Evolutionary conservation across 148 eudicot genomes (phyloP), one percentile per base, ranked within the genome.

Genomic region (Amaranthus cruentus): DNA sequence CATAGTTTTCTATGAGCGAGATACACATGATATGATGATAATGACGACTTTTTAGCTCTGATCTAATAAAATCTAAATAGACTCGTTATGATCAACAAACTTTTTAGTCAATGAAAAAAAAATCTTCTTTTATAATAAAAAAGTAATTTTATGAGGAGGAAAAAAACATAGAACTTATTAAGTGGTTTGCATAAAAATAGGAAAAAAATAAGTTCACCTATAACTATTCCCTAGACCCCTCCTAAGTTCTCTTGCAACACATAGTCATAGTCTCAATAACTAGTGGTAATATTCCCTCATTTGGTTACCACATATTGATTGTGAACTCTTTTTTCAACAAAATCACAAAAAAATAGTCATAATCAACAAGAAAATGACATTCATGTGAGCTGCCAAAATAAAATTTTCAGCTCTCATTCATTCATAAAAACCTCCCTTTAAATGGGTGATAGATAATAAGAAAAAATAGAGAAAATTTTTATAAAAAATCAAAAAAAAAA

Each of bases 321-420:
- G 54, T 64, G 43, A 80, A 58, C 55, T 66, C 69, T 48, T 54
- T 53, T 50, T 57, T 72, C 70, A 63, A 56, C 76, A 69, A 71
- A 48, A 54, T 69, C 12, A 66, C 70, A 69, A 9, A 71, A 71
- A 69, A 9, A 71, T 58, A 55, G 62, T 75, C 68, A 21, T 64
- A 47, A 54, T 75, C 64, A 58, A 44, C 21, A 28, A 38, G 79
- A 75, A 47, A 75, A 46, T 10, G 75, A 79, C 78, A 70, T 46
- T 63, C 66, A 70, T 75, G 78, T 75, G 75, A 70, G 65, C 60
- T 75, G 53, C 75, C 81, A 74, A 74, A 74, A 48, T 69, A 54
- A 66, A 59, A 2, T 18, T 59, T 73, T 48, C 56, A 61, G 48
- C 53, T 55, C 62, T 57, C 38, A 68, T 65, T 68, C 15, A 14